These are phyloP conservation scores for Holtermannia corniformis DNA, from an alignment of 768 basidiomycete genomes.

Conservation along the genomic window DNA sequence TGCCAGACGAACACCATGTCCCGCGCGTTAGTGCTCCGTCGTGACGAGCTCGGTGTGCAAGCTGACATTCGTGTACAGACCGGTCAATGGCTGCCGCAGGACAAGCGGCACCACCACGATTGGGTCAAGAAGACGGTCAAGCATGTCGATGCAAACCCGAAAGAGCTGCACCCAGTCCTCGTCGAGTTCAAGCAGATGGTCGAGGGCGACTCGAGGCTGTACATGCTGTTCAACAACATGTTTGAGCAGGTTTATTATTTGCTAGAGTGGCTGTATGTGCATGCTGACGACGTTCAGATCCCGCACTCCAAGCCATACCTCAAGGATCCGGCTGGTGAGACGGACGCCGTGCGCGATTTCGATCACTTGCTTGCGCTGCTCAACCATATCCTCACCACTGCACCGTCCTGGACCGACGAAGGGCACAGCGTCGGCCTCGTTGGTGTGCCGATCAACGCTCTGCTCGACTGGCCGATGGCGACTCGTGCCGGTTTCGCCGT, in stretches of 20 bases:
- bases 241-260: slow-evolving; percentile 32
- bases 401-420: slow-evolving; percentile 44
- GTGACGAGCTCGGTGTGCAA: not conserved
- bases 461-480: slow-evolving; percentile 47
- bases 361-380: slow-evolving; percentile 44
- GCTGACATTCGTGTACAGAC: slow-evolving; percentile 9
- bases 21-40: slow-evolving; percentile 16
- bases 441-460: slow-evolving; percentile 48
- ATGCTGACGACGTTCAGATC: slow-evolving; percentile 10
- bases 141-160: slow-evolving; percentile 36
- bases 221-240: slow-evolving; percentile 40
- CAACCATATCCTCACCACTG: slow-evolving; percentile 45
- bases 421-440: slow-evolving; percentile 42
- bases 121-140: slow-evolving; percentile 31
- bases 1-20: slow-evolving; percentile 36
- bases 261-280: not conserved
- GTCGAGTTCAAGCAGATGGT: slow-evolving; percentile 39
- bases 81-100: slow-evolving; percentile 37
- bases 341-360: slow-evolving; percentile 44
- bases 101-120: slow-evolving; percentile 36
- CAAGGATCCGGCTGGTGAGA: slow-evolving; percentile 29
- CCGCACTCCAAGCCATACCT: slow-evolving; percentile 33
- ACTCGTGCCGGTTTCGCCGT: slow-evolving; percentile 41
- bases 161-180: slow-evolving; percentile 33
- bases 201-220: slow-evolving; percentile 35